These are phyloP conservation scores for Populus simonii DNA, from an alignment of 345 rosid species.

Conservation along the genomic window DNA sequence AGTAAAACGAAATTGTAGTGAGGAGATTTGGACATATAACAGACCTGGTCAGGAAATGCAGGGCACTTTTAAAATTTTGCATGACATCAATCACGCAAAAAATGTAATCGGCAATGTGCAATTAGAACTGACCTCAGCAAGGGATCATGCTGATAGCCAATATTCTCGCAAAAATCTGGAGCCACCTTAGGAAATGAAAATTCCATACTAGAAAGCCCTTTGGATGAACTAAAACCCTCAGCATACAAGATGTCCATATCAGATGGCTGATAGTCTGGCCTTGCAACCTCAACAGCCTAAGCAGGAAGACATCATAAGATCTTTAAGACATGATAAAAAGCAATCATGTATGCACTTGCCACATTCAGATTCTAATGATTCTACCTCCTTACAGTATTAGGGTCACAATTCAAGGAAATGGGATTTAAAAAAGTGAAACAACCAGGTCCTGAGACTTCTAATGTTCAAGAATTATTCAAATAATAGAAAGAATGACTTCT, in stretches of 20 bases:
- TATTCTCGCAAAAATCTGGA: constrained; percentile 28
- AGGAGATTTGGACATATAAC: background rate
- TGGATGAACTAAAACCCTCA: constrained; percentile 66
- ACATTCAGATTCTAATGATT: background rate
- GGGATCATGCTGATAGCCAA: constrained; percentile 44
- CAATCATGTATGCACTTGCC: background rate
- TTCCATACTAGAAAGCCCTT: constrained; percentile 66
- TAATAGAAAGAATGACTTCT: background rate
- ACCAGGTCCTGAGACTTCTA: constrained; percentile 2
- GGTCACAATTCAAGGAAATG: background rate
- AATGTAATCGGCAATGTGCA: background rate
- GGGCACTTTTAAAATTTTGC: background rate
- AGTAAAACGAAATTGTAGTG: background rate
- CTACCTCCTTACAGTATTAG: background rate
- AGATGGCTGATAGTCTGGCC: constrained; percentile 65
- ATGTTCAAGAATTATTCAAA: background rate
- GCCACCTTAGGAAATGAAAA: constrained; percentile 56
- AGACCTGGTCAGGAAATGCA: background rate
- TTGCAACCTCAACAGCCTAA: constrained; percentile 80
- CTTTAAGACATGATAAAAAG: background rate
- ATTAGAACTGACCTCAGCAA: constrained; percentile 43
- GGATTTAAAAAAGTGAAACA: background rate
- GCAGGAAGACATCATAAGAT: constrained; percentile 10
- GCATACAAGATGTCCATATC: constrained; percentile 80
- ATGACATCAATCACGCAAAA: background rate